Evolutionary conservation across 306 rosid genomes (phyloP).

Genomic region (Ziziphus jujuba): DNA sequence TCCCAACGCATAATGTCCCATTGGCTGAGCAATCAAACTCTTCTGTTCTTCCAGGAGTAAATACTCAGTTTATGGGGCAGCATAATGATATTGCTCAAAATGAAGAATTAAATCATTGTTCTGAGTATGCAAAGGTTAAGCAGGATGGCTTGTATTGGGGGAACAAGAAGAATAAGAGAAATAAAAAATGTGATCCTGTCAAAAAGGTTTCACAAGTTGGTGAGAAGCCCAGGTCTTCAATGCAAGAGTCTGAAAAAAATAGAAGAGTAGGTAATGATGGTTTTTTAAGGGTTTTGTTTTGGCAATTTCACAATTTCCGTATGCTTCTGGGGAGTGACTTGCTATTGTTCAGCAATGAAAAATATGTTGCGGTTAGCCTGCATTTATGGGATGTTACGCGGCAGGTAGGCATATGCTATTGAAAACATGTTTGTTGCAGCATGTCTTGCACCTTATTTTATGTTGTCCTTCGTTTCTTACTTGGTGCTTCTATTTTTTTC

Average conservation of each 20-base stretch:
- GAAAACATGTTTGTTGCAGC: constrained; percentile 3
- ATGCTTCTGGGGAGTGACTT: constrained; percentile 96
- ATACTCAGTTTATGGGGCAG: constrained; percentile 53
- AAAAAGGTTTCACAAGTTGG: constrained; percentile 81
- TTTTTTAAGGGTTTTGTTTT: constrained; percentile 78
- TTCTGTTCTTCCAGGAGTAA: constrained; percentile 73
- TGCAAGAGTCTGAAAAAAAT: constrained; percentile 85
- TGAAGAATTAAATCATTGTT: constrained; percentile 49
- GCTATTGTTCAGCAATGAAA: constrained; percentile 90
- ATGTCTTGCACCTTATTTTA: constrained; percentile 4
- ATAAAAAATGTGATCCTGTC: constrained; percentile 48
- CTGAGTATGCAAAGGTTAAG: constrained; percentile 59
- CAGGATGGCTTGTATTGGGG: constrained; percentile 57
- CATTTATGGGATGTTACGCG: constrained; percentile 95
- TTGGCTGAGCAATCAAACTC: constrained; percentile 57
- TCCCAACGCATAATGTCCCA: constrained; percentile 55
- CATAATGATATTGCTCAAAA: constrained; percentile 45
- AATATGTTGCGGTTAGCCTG: constrained; percentile 94
- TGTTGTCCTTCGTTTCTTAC: constrained; percentile 18
- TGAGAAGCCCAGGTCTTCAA: constrained; percentile 60
- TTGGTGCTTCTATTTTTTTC: constrained; percentile 17
- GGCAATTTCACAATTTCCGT: constrained; percentile 97
- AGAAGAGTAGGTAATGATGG: constrained; percentile 69
- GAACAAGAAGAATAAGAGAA: constrained; percentile 65
- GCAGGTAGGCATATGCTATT: constrained; percentile 52